These are phyloP conservation scores for Clarireedia hainanense DNA, from an alignment of 2,329 filamentous ascomycete species.

Conservation along the genomic window DNA sequence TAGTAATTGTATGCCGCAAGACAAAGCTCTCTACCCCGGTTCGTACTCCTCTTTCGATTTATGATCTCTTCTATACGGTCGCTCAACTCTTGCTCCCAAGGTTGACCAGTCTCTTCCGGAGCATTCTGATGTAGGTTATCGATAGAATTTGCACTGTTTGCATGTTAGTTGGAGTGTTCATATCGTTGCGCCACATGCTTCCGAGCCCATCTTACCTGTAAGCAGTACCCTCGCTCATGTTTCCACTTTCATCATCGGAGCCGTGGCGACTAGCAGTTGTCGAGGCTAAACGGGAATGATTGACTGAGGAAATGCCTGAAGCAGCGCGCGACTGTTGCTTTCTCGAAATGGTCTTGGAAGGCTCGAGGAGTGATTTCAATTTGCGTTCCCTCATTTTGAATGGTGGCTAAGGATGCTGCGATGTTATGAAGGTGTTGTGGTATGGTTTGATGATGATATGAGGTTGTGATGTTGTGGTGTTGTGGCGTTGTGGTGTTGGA, in stretches of 20 bases:
- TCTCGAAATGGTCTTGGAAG: constrained; percentile 49
- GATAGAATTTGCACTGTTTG: constrained; percentile 10
- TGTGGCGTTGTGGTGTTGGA: too few relatives aligned
- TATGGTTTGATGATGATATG: too few relatives aligned
- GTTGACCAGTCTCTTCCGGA: constrained; percentile 38
- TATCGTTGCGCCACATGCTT: background rate
- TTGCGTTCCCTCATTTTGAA: constrained; percentile 27
- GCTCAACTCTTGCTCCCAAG: constrained; percentile 49
- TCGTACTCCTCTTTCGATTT: constrained; percentile 60
- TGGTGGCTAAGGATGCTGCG: background rate
- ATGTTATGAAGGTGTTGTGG: too few relatives aligned
- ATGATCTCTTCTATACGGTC: constrained; percentile 56
- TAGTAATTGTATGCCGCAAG: constrained; percentile 50
- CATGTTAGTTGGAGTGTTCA: background rate
- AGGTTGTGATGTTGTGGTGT: too few relatives aligned
- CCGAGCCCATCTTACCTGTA: constrained; percentile 36
- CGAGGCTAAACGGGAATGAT: constrained; percentile 40
- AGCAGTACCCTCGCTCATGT: constrained; percentile 41
- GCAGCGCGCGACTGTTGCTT: constrained; percentile 43
- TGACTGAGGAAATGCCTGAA: constrained; percentile 40
- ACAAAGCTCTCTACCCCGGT: constrained; percentile 52
- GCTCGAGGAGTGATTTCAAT: constrained; percentile 47
- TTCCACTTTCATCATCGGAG: constrained; percentile 46
- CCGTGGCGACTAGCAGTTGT: constrained; percentile 40
- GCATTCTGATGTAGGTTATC: constrained; percentile 33